Base-by-base conservation (phyloP, 306 rosid species). In the Glycine soja region DNA sequence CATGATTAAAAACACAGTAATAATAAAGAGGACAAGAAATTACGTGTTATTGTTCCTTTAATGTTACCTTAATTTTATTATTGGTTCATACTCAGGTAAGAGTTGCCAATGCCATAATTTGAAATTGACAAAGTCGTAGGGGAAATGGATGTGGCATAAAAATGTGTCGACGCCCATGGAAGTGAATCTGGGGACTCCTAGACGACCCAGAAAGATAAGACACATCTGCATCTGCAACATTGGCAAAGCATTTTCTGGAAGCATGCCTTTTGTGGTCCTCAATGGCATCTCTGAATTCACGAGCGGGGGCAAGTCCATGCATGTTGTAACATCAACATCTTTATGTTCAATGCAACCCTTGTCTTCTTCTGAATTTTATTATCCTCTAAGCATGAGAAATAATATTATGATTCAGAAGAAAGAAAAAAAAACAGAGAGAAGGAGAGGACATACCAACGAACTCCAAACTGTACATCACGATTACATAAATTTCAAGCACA, bases 171-270 rank as follows among this genome's bases (percentile, higher is more conserved):
- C 15, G 83, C 74, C 24, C 84, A 77, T 81, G 18, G 88, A 87
- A 69, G 90, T 74, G 74, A 87, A 84, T 45, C 51, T 87, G 57
- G 87, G 79, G 15, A 87, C 10, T 56, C 90, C 78, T 12, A 87
- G 2, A 47, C 80, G 86, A 53, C 80, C 8, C 4, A 87, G 74
- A 18, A 14, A 87, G 34, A 87, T 65, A 1, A 87, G 1, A 16
- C 77, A 73, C 10, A 87, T 53, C 8, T 87, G 86, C 51, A 78
- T 12, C 46, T 84, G 52, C 77, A 87, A 43, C 13, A 74, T 4
- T 69, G 90, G 86, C 70, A 87, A 47, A 19, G 88, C 2, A 8
- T n/a, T 73, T 16, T 0, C 9, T 16, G 63, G 24, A 82, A 62
- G 15, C 16, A 2, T 0, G 3, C 14, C n/a, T 0, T 0, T 3